These are phyloP conservation scores for Malassezia sympodialis DNA, from an alignment of 1,284 basidiomycete genomes.

Conservation along the genomic window DNA sequence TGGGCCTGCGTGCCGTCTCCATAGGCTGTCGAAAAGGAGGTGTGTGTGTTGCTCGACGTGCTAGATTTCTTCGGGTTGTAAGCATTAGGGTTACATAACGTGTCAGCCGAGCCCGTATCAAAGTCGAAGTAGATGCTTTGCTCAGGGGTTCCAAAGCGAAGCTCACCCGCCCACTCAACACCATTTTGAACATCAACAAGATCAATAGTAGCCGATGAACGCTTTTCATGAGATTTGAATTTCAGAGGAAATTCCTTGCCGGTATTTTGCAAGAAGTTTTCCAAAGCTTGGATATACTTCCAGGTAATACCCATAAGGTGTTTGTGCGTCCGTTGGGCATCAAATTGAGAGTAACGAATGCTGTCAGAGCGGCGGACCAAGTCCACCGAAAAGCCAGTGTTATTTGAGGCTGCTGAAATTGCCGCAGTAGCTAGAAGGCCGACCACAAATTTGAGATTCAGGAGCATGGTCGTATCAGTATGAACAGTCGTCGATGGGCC, in stretches of 20 bases:
- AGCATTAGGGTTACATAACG: conserved; percentile 28
- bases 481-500: too few relatives aligned
- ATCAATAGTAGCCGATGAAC: conserved; percentile 21
- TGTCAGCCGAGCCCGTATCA: conserved; percentile 42
- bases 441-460: background rate
- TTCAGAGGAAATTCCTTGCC: conserved; percentile 28
- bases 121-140: conserved; percentile 36
- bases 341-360: background rate
- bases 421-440: background rate
- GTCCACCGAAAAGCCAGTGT: background rate
- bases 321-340: background rate
- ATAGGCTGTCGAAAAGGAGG: conserved; percentile 53
- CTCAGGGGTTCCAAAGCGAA: conserved; percentile 24
- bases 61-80: conserved; percentile 28
- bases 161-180: conserved; percentile 36
- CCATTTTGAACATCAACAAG: conserved; percentile 26
- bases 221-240: background rate
- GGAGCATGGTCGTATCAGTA: background rate
- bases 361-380: background rate
- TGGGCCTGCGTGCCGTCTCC: conserved; percentile 56
- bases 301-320: background rate
- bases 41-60: conserved; percentile 25
- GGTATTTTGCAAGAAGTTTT: conserved; percentile 32
- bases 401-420: background rate
- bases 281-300: conserved; percentile 2